These are phyloP conservation scores for Cyberlindnera euphorbiiphila DNA, from an alignment of 805 yeast species.

Conservation along the genomic window DNA sequence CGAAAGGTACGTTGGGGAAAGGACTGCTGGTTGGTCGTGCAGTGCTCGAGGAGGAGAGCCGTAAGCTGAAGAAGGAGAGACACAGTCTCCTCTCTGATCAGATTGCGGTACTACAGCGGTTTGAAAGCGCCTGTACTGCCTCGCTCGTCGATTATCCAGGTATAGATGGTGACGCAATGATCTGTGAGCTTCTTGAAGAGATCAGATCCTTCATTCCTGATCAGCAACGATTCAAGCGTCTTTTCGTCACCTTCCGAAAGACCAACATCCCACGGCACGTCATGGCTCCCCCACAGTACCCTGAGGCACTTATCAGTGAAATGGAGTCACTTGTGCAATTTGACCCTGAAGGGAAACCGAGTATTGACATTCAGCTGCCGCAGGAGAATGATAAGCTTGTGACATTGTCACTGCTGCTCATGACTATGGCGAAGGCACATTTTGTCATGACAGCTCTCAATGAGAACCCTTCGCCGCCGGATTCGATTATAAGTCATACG, in stretches of 20 bases:
- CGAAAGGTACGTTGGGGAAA: background rate
- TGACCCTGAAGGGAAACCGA: background rate
- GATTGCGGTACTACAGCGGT: background rate
- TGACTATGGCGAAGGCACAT: background rate
- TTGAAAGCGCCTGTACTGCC: background rate
- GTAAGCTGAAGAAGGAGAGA: background rate
- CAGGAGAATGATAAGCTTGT: constrained; percentile 1
- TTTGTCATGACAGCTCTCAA: background rate
- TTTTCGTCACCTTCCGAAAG: background rate
- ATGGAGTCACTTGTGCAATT: background rate
- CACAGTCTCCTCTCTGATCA: background rate
- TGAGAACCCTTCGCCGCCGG: background rate
- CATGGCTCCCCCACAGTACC: constrained; percentile 1
- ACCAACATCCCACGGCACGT: constrained; percentile 1
- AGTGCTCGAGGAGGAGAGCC: background rate
- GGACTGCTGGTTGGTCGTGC: background rate
- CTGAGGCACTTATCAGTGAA: background rate
- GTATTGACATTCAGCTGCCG: background rate
- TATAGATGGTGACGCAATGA: constrained; percentile 1
- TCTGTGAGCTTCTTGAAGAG: background rate
- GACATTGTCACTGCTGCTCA: background rate
- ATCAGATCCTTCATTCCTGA: background rate
- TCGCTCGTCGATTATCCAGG: background rate
- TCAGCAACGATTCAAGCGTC: background rate
- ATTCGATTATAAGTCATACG: background rate